These are phyloP conservation scores for Phytophthora cryptogea DNA, from an alignment of 352 stramenopile species.

Conservation along the genomic window DNA sequence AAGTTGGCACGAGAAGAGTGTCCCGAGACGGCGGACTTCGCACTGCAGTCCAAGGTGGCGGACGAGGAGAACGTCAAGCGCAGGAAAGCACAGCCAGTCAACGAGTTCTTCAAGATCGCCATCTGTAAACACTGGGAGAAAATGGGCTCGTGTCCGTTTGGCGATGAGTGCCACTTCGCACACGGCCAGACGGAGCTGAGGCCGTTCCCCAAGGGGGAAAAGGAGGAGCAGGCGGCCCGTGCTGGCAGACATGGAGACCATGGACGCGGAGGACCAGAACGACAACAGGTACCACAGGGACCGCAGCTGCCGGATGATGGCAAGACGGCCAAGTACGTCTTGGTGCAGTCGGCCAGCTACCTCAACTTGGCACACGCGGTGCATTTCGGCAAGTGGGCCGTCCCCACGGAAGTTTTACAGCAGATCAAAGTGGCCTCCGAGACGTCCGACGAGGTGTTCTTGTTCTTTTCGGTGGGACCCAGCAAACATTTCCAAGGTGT, in stretches of 20 bases:
- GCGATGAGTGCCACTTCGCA: slow-evolving; percentile 97
- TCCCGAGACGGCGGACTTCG: slow-evolving; percentile 94
- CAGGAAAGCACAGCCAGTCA: slow-evolving; percentile 87
- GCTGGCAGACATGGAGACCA: slow-evolving; percentile 17
- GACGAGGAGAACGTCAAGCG: slow-evolving; percentile 92
- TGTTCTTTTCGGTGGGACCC: slow-evolving; percentile 71
- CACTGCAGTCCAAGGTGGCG: slow-evolving; percentile 89
- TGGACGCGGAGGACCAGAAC: slow-evolving; percentile 6
- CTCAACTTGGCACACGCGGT: slow-evolving; percentile 84
- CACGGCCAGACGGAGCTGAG: slow-evolving; percentile 94
- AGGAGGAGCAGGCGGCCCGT: slow-evolving; percentile 31
- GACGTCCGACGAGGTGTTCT: slow-evolving; percentile 81
- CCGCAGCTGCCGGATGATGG: slow-evolving; percentile 66
- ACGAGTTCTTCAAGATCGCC: slow-evolving; percentile 98
- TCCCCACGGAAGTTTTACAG: slow-evolving; percentile 54
- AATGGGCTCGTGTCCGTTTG: slow-evolving; percentile 95
- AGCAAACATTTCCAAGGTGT: slow-evolving; percentile 87
- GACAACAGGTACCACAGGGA: slow-evolving; percentile 11
- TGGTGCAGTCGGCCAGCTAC: slow-evolving; percentile 82
- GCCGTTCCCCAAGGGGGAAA: slow-evolving; percentile 83
- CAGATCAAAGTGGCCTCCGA: slow-evolving; percentile 73
- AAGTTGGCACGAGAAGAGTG: slow-evolving; percentile 93
- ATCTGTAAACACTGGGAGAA: slow-evolving; percentile 98
- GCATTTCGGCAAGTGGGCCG: slow-evolving; percentile 73
- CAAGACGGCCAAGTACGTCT: slow-evolving; percentile 83